A percentile compares a stretch with the other conserved stretches of the same genome.
phyloP scores from a whole-genome alignment of 306 rosid species.

The Phaseolus lunatus region DNA sequence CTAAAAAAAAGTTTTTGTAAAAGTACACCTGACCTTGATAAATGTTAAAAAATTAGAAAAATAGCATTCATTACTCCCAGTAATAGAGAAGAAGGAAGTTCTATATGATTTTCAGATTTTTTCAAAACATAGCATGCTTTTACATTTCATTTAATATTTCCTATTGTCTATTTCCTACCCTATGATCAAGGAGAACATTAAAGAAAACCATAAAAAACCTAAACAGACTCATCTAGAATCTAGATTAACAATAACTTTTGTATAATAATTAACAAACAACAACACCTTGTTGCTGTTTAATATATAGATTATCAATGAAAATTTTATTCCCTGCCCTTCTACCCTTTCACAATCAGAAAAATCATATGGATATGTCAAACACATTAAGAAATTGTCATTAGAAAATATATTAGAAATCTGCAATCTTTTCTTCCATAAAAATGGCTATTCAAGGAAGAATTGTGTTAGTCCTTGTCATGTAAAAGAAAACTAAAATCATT shows the following conservation, averaged over 20 bases:
- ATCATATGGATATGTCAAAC: constrained; percentile 18
- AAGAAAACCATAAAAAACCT: background rate
- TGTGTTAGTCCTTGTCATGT: constrained; percentile 6
- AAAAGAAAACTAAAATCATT: background rate
- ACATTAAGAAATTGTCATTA: constrained; percentile 18
- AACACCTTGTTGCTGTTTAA: background rate
- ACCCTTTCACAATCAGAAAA: constrained; percentile 23
- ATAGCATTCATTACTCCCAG: background rate
- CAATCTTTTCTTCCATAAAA: background rate
- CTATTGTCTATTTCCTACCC: background rate
- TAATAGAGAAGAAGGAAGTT: background rate
- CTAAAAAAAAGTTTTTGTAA: background rate
- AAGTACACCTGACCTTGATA: background rate
- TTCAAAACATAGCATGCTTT: background rate
- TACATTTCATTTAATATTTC: constrained; percentile 1
- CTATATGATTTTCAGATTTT: background rate
- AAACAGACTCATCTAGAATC: constrained; percentile 3
- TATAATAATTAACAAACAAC: background rate
- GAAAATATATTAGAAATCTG: constrained; percentile 5
- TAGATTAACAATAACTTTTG: background rate
- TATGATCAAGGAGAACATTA: constrained; percentile 1
- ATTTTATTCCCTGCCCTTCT: background rate
- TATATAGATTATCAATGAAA: background rate
- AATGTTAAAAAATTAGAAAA: background rate
- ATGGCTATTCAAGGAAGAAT: background rate